These are phyloP conservation scores for Eucalyptus tenuipes DNA, from an alignment of 345 rosid species.

Conservation along the genomic window DNA sequence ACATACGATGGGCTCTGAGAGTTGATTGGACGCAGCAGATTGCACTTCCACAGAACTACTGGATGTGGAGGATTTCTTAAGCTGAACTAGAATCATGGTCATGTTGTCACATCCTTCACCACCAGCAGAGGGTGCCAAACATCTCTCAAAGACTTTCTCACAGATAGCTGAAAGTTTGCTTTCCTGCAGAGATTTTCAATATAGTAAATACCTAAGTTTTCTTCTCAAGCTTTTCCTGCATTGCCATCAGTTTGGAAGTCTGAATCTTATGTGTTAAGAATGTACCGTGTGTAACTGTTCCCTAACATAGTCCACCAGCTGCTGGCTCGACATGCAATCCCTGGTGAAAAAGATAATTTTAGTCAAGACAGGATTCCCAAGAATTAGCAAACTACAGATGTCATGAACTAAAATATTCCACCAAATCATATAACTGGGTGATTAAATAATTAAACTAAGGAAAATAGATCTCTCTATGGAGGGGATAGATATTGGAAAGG, in stretches of 20 bases:
- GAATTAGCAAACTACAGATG: neutral
- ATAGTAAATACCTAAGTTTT: neutral
- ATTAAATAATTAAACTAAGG: neutral
- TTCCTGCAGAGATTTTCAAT: constrained; percentile 42
- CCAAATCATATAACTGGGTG: neutral
- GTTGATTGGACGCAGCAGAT: neutral
- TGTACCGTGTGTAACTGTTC: constrained; percentile 60
- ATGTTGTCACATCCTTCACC: constrained; percentile 99
- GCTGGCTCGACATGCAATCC: constrained; percentile 99
- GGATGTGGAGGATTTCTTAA: constrained; percentile 39
- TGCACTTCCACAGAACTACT: neutral
- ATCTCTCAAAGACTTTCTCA: constrained; percentile 72
- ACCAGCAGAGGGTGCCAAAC: constrained; percentile 83
- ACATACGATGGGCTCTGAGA: neutral
- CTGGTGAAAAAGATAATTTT: constrained; percentile 12
- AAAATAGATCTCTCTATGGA: neutral
- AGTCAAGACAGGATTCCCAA: neutral
- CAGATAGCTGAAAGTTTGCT: constrained; percentile 75
- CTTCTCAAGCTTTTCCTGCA: neutral
- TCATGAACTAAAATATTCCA: neutral
- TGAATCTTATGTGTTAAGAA: neutral
- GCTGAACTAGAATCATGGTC: constrained; percentile 93
- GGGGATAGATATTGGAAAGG: neutral
- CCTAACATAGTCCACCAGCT: constrained; percentile 75
- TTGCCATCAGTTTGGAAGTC: neutral